Evolutionary conservation across 345 rosid species (phyloP).

Genomic region (Punica granatum): DNA sequence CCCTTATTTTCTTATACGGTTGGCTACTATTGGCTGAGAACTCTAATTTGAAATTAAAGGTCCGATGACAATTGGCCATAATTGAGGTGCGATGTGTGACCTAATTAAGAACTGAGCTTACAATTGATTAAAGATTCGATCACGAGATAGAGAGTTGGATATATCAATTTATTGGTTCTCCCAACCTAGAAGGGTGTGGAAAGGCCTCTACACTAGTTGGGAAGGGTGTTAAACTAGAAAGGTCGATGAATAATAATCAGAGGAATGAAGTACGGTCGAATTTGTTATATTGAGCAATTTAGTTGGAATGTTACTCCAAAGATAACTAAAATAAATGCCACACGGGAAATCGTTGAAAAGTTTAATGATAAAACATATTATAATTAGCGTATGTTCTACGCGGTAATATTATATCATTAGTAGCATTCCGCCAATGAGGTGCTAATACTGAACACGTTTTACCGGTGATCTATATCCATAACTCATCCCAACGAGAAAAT

Average conservation of each 20-base stretch:
- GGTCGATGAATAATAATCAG: not conserved
- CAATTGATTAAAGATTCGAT: no score
- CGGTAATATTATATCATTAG: not conserved
- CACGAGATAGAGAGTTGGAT: no score
- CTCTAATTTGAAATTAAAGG: no score
- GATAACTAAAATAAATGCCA: not conserved
- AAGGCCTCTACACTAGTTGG: no score
- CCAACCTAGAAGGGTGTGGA: no score
- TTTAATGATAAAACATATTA: not conserved
- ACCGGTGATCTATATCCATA: not conserved
- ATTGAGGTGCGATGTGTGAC: no score
- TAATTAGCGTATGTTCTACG: not conserved
- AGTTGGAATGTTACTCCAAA: not conserved
- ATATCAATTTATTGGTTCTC: no score
- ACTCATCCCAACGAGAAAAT: no score
- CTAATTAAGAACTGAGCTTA: no score
- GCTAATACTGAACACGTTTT: conserved; percentile 1
- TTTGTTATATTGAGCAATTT: not conserved
- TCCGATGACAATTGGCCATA: no score
- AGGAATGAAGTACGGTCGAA: not conserved
- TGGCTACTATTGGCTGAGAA: no score
- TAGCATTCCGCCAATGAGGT: not conserved
- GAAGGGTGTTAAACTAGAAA: not conserved
- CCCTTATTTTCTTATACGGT: no score
- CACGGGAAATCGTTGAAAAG: not conserved